Conservation (phyloP, 2,329 filamentous ascomycete genomes). For the Xylariaceae sp. region DNA sequence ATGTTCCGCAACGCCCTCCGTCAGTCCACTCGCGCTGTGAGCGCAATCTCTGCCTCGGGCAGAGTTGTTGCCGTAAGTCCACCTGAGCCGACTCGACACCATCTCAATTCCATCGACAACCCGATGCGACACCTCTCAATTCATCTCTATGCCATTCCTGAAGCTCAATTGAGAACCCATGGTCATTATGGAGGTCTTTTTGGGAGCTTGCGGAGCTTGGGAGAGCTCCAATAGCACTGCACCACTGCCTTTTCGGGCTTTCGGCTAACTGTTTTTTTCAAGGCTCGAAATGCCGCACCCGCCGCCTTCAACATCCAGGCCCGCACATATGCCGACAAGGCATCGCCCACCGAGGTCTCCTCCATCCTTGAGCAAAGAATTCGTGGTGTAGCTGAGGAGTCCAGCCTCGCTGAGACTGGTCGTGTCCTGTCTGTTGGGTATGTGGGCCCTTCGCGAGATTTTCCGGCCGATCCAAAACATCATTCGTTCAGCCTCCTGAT, state of each 20-base stretch:
- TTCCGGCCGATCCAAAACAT: slow-evolving; percentile 14
- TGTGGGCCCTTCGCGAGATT: slow-evolving; percentile 40
- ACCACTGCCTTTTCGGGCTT: slow-evolving; percentile 39
- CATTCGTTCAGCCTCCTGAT: not conserved
- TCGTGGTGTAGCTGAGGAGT: slow-evolving; percentile 96
- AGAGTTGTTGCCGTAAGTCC: slow-evolving; percentile 92
- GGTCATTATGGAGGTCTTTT: slow-evolving; percentile 20
- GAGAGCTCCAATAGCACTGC: slow-evolving; percentile 18
- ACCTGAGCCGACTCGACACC: slow-evolving; percentile 30
- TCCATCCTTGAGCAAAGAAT: slow-evolving; percentile 99
- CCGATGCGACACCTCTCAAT: slow-evolving; percentile 34
- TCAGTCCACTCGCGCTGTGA: slow-evolving; percentile 92
- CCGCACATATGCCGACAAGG: slow-evolving; percentile 93
- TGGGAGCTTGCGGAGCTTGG: slow-evolving; percentile 35
- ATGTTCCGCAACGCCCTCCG: slow-evolving; percentile 99
- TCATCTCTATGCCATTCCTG: slow-evolving; percentile 20
- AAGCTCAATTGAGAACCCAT: slow-evolving; percentile 38
- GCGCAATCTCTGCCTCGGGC: slow-evolving; percentile 86
- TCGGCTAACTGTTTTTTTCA: slow-evolving; percentile 52
- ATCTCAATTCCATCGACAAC: slow-evolving; percentile 43
- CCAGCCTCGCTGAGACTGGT: slow-evolving; percentile 94
- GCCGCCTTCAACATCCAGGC: slow-evolving; percentile 71
- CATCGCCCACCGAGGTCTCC: slow-evolving; percentile 94
- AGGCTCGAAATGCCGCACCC: slow-evolving; percentile 86
- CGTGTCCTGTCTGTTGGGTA: slow-evolving; percentile 99